Conservation (phyloP, 805 yeast genomes). For the Saccharomycopsis malanga region DNA sequence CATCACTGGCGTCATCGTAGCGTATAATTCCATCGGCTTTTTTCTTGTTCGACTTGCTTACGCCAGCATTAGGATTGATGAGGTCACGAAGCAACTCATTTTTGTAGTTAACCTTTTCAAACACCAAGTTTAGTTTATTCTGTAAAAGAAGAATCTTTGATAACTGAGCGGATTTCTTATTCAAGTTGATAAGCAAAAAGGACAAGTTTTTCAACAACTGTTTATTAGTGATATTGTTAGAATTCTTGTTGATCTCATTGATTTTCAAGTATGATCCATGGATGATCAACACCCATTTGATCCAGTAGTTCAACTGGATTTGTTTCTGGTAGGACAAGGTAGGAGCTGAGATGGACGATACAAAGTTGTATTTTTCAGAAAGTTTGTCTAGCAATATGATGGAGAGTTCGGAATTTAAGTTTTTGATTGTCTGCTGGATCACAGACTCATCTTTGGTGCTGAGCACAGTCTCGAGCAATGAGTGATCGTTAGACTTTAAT, state of each 20-base stretch:
- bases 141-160: slow-evolving; percentile 73
- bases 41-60: slow-evolving; percentile 30
- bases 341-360: slow-evolving; percentile 29
- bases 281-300: slow-evolving; percentile 74
- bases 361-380: slow-evolving; percentile 37
- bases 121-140: slow-evolving; percentile 68
- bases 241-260: slow-evolving; percentile 41
- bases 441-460: slow-evolving; percentile 43
- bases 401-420: slow-evolving; percentile 49
- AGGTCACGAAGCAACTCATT: slow-evolving; percentile 43
- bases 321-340: slow-evolving; percentile 36
- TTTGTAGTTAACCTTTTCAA: slow-evolving; percentile 44
- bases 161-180: slow-evolving; percentile 57
- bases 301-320: slow-evolving; percentile 59
- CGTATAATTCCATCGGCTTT: slow-evolving; percentile 25
- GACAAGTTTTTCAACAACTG: slow-evolving; percentile 45
- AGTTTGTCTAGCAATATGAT: slow-evolving; percentile 50
- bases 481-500: slow-evolving; percentile 75
- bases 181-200: slow-evolving; percentile 49
- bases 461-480: slow-evolving; percentile 79
- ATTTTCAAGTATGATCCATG: slow-evolving; percentile 68
- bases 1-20: slow-evolving; percentile 30
- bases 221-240: slow-evolving; percentile 32
- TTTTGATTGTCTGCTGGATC: slow-evolving; percentile 47
- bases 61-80: slow-evolving; percentile 3